phyloP scores from a whole-genome alignment of 345 rosid species.

The Linum tenue region DNA sequence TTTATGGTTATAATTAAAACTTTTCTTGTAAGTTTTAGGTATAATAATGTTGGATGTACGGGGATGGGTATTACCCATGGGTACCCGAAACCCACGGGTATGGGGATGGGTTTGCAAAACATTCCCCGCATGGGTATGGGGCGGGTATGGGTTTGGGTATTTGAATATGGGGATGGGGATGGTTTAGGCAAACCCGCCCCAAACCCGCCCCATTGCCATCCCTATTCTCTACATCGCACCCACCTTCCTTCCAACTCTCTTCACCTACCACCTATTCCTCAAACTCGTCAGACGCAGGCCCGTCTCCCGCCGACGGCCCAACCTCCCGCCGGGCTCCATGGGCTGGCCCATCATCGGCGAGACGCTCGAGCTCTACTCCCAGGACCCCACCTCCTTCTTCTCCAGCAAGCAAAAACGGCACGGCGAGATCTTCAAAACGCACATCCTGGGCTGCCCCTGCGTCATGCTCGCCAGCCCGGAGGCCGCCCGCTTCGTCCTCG shows the following conservation, averaged over 20 bases:
- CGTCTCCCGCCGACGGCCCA: conserved; percentile 6
- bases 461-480: conserved; percentile 90
- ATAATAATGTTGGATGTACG: no score
- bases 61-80: no score
- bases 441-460: conserved; percentile 82
- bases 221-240: no score
- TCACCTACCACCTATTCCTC: not conserved
- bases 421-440: conserved; percentile 89
- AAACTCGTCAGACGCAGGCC: not conserved
- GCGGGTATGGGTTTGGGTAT: no score
- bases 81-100: no score
- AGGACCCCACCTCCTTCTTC: conserved; percentile 55
- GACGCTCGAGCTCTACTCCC: conserved; percentile 61
- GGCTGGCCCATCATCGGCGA: conserved; percentile 70
- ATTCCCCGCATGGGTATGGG: no score
- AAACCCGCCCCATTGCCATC: no score
- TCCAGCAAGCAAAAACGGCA: conserved; percentile 52
- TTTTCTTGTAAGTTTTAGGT: no score
- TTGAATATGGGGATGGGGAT: no score
- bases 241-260: not conserved
- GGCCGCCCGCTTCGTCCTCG: conserved; percentile 68
- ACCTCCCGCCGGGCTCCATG: conserved; percentile 70
- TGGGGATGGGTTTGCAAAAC: no score
- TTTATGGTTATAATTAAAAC: no score
- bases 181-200: no score